Conservation (phyloP, 1,284 basidiomycete species). For the Ustilago hordei region DNA sequence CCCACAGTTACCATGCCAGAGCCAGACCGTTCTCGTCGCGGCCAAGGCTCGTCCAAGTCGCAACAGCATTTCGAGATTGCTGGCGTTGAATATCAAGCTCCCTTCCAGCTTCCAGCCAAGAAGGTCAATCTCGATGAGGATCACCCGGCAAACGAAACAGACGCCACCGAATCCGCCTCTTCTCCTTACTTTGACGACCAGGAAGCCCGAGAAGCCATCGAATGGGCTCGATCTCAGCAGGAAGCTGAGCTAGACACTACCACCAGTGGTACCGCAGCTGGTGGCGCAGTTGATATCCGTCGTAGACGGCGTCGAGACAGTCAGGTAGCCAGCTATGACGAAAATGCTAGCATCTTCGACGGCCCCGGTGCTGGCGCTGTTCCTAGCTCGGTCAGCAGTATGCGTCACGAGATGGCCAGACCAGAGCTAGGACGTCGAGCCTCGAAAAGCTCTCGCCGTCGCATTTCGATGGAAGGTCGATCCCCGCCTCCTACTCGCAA, state of each 20-base stretch:
- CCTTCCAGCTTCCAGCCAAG: constrained; percentile 55
- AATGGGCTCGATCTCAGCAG: constrained; percentile 49
- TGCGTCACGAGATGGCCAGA: constrained; percentile 54
- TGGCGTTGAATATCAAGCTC: constrained; percentile 65
- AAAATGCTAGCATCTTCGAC: constrained; percentile 65
- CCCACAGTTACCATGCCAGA: constrained; percentile 22
- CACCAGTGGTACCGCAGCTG: constrained; percentile 12
- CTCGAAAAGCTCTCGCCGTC: constrained; percentile 55
- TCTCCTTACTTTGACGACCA: constrained; percentile 67
- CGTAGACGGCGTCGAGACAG: constrained; percentile 59
- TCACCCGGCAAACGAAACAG: constrained; percentile 3
- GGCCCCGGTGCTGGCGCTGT: constrained; percentile 66
- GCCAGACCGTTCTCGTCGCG: constrained; percentile 28
- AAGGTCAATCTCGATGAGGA: constrained; percentile 4
- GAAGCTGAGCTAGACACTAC: constrained; percentile 29
- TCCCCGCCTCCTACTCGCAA: constrained; percentile 50
- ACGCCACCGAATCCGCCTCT: constrained; percentile 33
- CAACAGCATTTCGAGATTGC: constrained; percentile 55
- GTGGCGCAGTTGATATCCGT: constrained; percentile 26
- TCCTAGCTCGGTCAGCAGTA: constrained; percentile 62
- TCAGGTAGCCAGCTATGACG: constrained; percentile 67
- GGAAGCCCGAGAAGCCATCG: constrained; percentile 60
- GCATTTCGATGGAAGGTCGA: constrained; percentile 59
- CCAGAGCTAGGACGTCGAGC: constrained; percentile 55
- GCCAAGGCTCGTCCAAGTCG: constrained; percentile 25